Evolutionary conservation across 1,284 basidiomycete species (phyloP), one percentile per base, ranked within the genome.

Genomic region (Cryptococcus amylolentus): DNA sequence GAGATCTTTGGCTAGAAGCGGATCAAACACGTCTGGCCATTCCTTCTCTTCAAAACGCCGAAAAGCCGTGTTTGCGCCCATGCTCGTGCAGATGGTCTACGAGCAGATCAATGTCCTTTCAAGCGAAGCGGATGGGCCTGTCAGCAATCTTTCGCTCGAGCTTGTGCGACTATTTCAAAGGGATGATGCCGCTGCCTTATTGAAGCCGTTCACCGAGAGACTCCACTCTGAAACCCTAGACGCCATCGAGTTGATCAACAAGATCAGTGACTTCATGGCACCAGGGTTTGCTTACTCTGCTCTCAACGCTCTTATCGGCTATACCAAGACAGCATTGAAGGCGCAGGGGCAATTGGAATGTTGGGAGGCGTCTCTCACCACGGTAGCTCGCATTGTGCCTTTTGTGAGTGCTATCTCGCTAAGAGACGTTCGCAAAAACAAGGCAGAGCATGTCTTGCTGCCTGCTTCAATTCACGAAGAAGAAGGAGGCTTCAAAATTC

Each of bases 401-500:
- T 83, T 86, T 71, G 87, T 89, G 58, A 85, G 83, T 64, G 86
- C 85, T 18, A 80, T 89, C 76, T 86, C 87, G 1, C 80, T 88
- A 39, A 82, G 86, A 18, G 88, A 89, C 60, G 82, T 91, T 51
- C 81, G 86, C 35, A 83, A 87, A 57, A 84, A 86, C 18, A 90
- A 90, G 68, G 78, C 88, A 10, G 88, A 91, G 62, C 72, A 80
- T 40, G 82, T 88, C 55, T 77, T 90, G 41, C 81, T 89, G 28
- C 88, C 88, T 0, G 68, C 65, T 2, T 69, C 72, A 8, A 72
- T 75, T 23, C 79, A 82, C 61, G 81, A 81, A 2, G 82, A 81
- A 56, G 80, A 82, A 13, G 77, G 77, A 16, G 67, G 83, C 5
- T 81, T 83, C 20, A 71, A 68, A 46, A 54, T 73, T 1, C 72